Evolutionary conservation across 1,284 basidiomycete genomes (phyloP).

Genomic region (Lentinula novae-zelandiae): DNA sequence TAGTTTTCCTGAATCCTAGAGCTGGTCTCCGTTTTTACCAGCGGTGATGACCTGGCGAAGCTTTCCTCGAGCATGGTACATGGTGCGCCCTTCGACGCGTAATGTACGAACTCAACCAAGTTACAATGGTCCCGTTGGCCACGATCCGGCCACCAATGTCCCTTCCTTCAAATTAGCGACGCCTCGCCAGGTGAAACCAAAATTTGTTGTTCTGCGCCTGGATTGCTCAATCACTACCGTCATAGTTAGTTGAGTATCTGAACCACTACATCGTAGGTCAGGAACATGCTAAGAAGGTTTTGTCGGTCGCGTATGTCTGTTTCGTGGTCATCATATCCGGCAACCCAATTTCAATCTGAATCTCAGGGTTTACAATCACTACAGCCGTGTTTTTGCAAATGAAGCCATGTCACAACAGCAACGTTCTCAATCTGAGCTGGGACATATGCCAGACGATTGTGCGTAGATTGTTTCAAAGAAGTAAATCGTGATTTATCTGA

Average conservation of each 20-base stretch:
- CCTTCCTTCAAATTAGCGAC: conserved; percentile 53
- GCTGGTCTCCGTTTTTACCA: background rate
- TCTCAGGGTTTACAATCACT: conserved; percentile 86
- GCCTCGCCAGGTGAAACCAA: conserved; percentile 57
- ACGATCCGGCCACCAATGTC: background rate
- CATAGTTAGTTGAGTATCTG: conserved; percentile 80
- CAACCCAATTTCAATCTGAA: conserved; percentile 6
- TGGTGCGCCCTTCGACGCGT: conserved; percentile 18
- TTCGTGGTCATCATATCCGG: conserved; percentile 6
- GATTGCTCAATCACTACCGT: background rate
- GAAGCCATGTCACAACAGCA: conserved; percentile 46
- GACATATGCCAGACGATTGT: conserved; percentile 20
- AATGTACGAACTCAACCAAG: conserved; percentile 35
- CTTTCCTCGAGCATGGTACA: background rate
- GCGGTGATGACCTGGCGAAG: conserved; percentile 1
- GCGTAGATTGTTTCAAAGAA: conserved; percentile 26
- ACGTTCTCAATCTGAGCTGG: conserved; percentile 29
- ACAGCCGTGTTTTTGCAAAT: conserved; percentile 76
- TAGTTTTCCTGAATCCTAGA: background rate
- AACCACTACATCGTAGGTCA: conserved; percentile 93
- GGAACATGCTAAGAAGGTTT: conserved; percentile 86
- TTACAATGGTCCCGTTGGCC: conserved; percentile 4
- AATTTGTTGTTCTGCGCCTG: background rate
- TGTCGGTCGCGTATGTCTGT: conserved; percentile 79
- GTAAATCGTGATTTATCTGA: background rate